Conservation (phyloP, 1,139 yeast species). For the Yarrowia galli region DNA sequence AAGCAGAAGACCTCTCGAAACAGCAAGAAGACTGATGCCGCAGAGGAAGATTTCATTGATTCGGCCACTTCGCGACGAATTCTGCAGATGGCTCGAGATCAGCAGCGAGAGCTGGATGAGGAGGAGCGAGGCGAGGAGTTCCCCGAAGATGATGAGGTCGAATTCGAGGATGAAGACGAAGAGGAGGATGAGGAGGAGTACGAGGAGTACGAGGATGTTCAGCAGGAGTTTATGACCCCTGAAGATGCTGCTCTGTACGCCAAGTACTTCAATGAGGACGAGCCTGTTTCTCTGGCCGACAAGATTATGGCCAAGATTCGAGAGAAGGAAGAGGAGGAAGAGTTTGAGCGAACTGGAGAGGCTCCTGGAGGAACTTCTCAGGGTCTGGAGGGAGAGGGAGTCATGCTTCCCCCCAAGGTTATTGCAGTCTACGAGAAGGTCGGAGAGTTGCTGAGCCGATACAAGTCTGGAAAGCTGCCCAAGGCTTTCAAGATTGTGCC, state of each 20-base stretch:
- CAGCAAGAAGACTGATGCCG: conserved; percentile 48
- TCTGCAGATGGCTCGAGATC: conserved; percentile 85
- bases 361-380: conserved; percentile 44
- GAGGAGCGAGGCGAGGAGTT: conserved; percentile 59
- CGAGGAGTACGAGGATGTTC: conserved; percentile 61
- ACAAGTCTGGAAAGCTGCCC: conserved; percentile 95
- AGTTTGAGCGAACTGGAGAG: conserved; percentile 44
- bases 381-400: conserved; percentile 56
- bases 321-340: conserved; percentile 62
- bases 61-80: conserved; percentile 85
- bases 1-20: conserved; percentile 44
- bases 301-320: conserved; percentile 88
- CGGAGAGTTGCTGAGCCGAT: conserved; percentile 85
- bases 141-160: conserved; percentile 52
- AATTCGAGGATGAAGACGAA: conserved; percentile 52
- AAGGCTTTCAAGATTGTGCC: conserved; percentile 95
- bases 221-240: conserved; percentile 58
- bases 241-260: conserved; percentile 55
- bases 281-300: conserved; percentile 78
- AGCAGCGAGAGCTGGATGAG: conserved; percentile 81
- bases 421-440: conserved; percentile 93
- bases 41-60: conserved; percentile 72
- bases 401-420: conserved; percentile 91
- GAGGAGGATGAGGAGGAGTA: conserved; percentile 56
- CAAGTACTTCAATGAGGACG: conserved; percentile 63